A percentile compares a stretch with the other conserved stretches of the same genome.
Conservation (phyloP, 306 rosid species). For the Trichosanthes truncata region DNA sequence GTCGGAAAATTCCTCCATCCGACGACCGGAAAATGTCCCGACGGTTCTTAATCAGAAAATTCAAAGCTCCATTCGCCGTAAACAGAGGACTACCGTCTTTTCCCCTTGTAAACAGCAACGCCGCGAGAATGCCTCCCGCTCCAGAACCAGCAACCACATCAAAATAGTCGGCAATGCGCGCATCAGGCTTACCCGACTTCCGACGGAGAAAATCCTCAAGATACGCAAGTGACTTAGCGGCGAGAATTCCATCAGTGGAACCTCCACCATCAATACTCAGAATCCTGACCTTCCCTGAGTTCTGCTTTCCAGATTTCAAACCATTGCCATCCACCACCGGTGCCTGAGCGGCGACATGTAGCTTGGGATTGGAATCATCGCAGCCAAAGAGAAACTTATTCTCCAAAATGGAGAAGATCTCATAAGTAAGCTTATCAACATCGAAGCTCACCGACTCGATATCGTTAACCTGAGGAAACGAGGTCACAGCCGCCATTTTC, state of each 20-base stretch:
- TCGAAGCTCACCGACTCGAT: constrained; percentile 22
- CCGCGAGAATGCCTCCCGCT: constrained; percentile 70
- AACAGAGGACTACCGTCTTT: constrained; percentile 47
- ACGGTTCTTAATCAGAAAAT: constrained; percentile 46
- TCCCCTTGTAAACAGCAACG: constrained; percentile 62
- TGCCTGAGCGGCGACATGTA: background rate
- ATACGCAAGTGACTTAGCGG: constrained; percentile 58
- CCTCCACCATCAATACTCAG: constrained; percentile 79
- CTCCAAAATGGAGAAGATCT: constrained; percentile 87
- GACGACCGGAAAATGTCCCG: constrained; percentile 26
- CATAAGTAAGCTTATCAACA: constrained; percentile 76
- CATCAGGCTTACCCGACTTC: constrained; percentile 48
- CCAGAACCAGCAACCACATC: constrained; percentile 89
- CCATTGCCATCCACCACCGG: background rate
- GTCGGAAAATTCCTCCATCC: constrained; percentile 33
- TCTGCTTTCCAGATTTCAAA: constrained; percentile 19
- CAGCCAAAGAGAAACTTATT: constrained; percentile 80
- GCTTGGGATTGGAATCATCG: constrained; percentile 1
- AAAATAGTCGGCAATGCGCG: constrained; percentile 45
- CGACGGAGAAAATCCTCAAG: constrained; percentile 54
- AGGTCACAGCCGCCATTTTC: constrained; percentile 62
- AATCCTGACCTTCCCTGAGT: constrained; percentile 57
- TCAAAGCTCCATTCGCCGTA: constrained; percentile 62
- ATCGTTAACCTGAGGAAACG: constrained; percentile 30
- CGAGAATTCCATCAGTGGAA: constrained; percentile 76